phyloP scores from a whole-genome alignment of 1,139 yeast species.

The Candida anutae region DNA sequence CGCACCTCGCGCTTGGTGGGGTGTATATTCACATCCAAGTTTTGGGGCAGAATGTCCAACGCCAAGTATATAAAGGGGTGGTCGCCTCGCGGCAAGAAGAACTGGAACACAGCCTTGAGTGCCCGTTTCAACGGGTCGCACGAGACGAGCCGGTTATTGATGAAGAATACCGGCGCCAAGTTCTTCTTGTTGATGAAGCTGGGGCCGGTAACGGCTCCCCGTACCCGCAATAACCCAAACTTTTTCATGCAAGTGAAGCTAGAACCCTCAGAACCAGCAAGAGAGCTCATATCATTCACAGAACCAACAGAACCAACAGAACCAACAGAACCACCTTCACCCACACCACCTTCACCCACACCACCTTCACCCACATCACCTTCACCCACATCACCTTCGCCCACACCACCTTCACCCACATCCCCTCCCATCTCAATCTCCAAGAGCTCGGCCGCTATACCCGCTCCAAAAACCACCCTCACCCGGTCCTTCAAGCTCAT shows the following conservation, averaged over 20 bases:
- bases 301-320: no score
- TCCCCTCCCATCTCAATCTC: conserved; percentile 25
- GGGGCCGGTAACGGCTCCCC: conserved; percentile 65
- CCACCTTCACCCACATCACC: conserved; percentile 7
- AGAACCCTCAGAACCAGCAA: no score
- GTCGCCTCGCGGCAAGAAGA: conserved; percentile 72
- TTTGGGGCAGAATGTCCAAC: conserved; percentile 54
- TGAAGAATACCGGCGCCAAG: conserved; percentile 67
- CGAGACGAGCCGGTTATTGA: conserved; percentile 73
- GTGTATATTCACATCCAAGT: conserved; percentile 88
- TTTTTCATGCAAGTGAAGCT: no score
- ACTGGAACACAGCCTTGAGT: conserved; percentile 51
- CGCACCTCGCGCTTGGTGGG: conserved; percentile 94
- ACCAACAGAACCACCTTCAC: conserved; percentile 5
- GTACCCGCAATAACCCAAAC: conserved; percentile 41
- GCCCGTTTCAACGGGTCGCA: conserved; percentile 79
- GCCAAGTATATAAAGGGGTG: conserved; percentile 74
- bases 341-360: conserved; percentile 8
- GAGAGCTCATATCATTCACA: background rate
- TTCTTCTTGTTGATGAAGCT: conserved; percentile 65
- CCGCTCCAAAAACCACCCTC: conserved; percentile 63
- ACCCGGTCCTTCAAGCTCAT: conserved; percentile 56
- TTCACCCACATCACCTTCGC: conserved; percentile 9
- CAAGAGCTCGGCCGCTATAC: conserved; percentile 59
- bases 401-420: conserved; percentile 4